phyloP scores from a whole-genome alignment of 2,329 filamentous ascomycete genomes.

The Hortaea werneckii region DNA sequence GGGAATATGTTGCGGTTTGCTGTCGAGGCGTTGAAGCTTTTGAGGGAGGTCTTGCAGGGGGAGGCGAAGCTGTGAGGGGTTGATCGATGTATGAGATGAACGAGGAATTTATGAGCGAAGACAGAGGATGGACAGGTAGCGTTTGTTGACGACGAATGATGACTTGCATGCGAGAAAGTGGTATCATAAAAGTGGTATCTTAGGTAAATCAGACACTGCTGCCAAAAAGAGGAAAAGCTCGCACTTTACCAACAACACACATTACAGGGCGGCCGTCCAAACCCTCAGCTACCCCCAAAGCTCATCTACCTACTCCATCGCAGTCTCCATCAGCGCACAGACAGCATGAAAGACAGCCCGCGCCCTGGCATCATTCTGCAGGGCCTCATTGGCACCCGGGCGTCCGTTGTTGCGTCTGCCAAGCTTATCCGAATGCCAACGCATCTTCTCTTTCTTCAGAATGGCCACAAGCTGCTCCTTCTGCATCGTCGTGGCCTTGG shows the following conservation, averaged over 20 bases:
- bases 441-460: slow-evolving; percentile 24
- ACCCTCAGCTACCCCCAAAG: too few relatives aligned
- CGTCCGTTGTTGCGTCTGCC: slow-evolving; percentile 18
- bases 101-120: too few relatives aligned
- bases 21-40: slow-evolving; percentile 44
- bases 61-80: slow-evolving; percentile 28
- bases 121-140: too few relatives aligned
- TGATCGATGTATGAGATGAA: too few relatives aligned
- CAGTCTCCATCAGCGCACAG: slow-evolving; percentile 21
- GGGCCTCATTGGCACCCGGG: slow-evolving; percentile 12
- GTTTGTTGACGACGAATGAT: too few relatives aligned
- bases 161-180: too few relatives aligned
- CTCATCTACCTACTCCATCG: neutral
- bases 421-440: slow-evolving; percentile 24
- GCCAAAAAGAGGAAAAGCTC: too few relatives aligned
- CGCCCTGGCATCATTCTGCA: slow-evolving; percentile 21
- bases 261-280: too few relatives aligned
- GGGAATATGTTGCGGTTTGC: slow-evolving; percentile 56
- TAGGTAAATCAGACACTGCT: too few relatives aligned
- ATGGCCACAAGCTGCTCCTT: slow-evolving; percentile 17
- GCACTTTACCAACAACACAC: too few relatives aligned
- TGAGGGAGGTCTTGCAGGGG: slow-evolving; percentile 46
- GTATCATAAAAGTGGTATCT: too few relatives aligned
- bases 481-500: slow-evolving; percentile 11
- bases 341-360: slow-evolving; percentile 25